Evolutionary conservation across 768 basidiomycete species (phyloP).

Genomic region (Suillus ampliporus): DNA sequence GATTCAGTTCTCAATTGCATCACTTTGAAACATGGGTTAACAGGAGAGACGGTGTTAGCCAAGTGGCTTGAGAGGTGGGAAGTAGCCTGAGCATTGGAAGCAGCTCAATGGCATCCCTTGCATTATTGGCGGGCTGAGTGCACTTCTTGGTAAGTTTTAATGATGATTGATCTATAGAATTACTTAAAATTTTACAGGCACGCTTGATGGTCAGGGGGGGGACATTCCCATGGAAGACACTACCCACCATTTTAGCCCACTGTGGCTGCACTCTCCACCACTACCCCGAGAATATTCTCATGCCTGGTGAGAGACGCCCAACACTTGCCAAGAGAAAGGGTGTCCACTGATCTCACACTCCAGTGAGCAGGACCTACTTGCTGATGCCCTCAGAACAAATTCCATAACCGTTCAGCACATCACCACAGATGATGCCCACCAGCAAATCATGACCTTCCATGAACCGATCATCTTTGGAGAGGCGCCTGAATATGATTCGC

Average conservation of each 20-base stretch:
- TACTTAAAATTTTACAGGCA: not conserved
- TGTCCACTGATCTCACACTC: not conserved
- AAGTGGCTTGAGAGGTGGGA: not conserved
- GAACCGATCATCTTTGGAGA: not conserved
- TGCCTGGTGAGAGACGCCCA: not conserved
- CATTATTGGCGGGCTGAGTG: not conserved
- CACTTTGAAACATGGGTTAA: not conserved
- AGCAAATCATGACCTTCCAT: not conserved
- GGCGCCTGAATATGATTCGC: not conserved
- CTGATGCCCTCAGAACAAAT: not conserved
- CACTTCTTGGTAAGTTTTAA: not conserved
- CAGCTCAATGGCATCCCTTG: not conserved
- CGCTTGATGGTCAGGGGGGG: not conserved
- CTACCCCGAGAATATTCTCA: not conserved
- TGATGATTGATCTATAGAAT: not conserved
- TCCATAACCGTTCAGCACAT: not conserved
- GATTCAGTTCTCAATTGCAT: not conserved
- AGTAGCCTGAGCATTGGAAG: not conserved
- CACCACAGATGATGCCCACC: not conserved
- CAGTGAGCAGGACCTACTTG: not conserved
- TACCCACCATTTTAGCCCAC: not conserved
- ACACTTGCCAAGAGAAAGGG: not conserved
- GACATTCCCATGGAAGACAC: not conserved
- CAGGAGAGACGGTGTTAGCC: not conserved
- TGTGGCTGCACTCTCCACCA: not conserved